Evolutionary conservation across 1,284 basidiomycete species (phyloP), one percentile per base, ranked within the genome.

Genomic region (Puccinia brachypodii): DNA sequence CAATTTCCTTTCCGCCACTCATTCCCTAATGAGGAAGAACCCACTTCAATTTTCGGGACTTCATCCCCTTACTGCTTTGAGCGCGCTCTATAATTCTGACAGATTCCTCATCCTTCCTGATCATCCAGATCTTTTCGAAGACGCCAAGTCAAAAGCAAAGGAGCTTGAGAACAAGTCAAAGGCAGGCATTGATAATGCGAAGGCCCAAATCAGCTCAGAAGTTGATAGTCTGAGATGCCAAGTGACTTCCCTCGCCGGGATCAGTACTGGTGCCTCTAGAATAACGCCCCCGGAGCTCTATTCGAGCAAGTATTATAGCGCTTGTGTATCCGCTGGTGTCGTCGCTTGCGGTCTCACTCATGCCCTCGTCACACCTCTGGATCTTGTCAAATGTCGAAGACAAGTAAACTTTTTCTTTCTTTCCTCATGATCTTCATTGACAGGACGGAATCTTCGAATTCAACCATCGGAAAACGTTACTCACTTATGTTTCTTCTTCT

Each of bases 311-410:
- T 86, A 84, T 84, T 86, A 86, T 78, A 82, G 81, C 53, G 83
- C 85, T 60, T 86, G 85, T 83, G 84, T 84, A 36, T 79, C 84
- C 78, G 85, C 85, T 81, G 85, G 85, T 83, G 81, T 84, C 53
- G 64, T 86, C 64, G 85, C 85, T 44, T 86, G 85, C 83, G 85
- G 85, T 84, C 77, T 84, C 72, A 86, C 85, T 74, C 85, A 86
- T 82, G 85, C 84, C 42, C 83, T 86, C 50, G 85, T 86, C 83
- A 86, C 85, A 73, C 85, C 85, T 40, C 85, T 86, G 76, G 85
- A 86, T 82, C 82, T 86, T 56, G 85, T 86, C 83, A 86, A 86
- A 84, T 85, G 85, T 84, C 84, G 85, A 82, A 83, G 85, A 83
- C 85, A 85, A 83, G 84, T 84, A 40, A 28, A 81, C 64, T 13